Conservation (phyloP, 495 filamentous ascomycete species). For the Penicillium mononematosum region DNA sequence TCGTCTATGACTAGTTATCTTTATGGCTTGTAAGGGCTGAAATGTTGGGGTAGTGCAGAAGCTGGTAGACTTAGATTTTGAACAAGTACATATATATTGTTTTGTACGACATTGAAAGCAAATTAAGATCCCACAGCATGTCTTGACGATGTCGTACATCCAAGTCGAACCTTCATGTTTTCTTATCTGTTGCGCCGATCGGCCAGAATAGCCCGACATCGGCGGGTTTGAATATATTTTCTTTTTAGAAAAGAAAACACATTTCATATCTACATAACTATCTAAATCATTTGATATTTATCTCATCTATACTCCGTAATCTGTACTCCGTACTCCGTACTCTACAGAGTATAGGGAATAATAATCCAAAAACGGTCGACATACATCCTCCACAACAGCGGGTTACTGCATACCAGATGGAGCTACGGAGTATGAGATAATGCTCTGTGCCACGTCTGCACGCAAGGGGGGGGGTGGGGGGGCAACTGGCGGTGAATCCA, state of each 20-base stretch:
- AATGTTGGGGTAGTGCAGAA: neutral
- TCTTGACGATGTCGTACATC: conserved; percentile 12
- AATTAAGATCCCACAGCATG: conserved; percentile 1
- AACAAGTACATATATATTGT: neutral
- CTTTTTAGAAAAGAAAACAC: no score
- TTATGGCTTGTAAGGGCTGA: neutral
- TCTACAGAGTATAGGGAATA: neutral
- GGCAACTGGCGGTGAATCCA: conserved; percentile 35
- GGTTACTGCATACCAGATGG: neutral
- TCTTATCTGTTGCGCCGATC: conserved; percentile 1
- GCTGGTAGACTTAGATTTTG: neutral
- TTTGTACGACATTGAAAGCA: neutral
- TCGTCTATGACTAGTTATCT: neutral
- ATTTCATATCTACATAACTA: no score
- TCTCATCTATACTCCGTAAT: neutral
- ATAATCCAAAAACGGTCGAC: conserved; percentile 1
- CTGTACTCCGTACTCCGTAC: no score
- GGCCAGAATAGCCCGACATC: neutral
- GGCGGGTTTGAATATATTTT: neutral
- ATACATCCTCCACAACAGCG: neutral
- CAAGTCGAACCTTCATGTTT: neutral
- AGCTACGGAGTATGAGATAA: conserved; percentile 6
- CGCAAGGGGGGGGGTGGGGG: conserved; percentile 29
- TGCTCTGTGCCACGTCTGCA: conserved; percentile 28
- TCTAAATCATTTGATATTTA: neutral